Evolutionary conservation across 371 early-diverging fungal genomes (phyloP).

Genomic region (Globomyces sp.): DNA sequence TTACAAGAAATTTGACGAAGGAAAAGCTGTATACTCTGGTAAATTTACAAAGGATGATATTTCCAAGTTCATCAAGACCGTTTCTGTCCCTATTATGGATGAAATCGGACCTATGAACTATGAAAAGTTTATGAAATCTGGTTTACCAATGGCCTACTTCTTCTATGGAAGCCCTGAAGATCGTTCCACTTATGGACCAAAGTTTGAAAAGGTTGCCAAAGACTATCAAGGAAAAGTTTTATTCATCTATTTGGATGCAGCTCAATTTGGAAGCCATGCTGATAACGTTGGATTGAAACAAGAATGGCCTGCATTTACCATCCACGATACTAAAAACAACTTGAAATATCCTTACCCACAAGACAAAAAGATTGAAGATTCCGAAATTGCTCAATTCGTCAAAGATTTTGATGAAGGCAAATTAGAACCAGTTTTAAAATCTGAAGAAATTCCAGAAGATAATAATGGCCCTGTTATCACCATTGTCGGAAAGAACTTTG

Average conservation of each 20-base stretch:
- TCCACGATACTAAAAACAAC: constrained; percentile 67
- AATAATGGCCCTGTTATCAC: constrained; percentile 88
- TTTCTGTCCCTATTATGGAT: constrained; percentile 83
- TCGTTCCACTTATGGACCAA: constrained; percentile 51
- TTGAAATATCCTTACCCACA: constrained; percentile 83
- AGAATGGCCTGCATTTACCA: constrained; percentile 90
- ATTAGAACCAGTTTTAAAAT: constrained; percentile 76
- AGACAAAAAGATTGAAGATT: constrained; percentile 56
- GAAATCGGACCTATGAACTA: constrained; percentile 89
- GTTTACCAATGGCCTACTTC: constrained; percentile 83
- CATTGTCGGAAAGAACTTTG: constrained; percentile 79
- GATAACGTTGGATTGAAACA: constrained; percentile 76
- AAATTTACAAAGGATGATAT: constrained; percentile 55
- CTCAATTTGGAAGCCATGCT: constrained; percentile 81
- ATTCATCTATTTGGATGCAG: constrained; percentile 88
- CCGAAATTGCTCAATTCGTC: constrained; percentile 61
- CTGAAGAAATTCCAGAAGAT: constrained; percentile 75
- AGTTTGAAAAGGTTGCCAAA: constrained; percentile 72
- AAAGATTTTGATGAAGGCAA: constrained; percentile 66
- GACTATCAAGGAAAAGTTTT: constrained; percentile 79
- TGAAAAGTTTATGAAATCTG: constrained; percentile 72
- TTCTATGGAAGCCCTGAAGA: constrained; percentile 72
- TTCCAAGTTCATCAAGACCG: constrained; percentile 64
- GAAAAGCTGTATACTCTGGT: constrained; percentile 62
- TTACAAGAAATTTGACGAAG: constrained; percentile 90